phyloP scores from a whole-genome alignment of 1,284 basidiomycete genomes.

The Trichosporon sp. region DNA sequence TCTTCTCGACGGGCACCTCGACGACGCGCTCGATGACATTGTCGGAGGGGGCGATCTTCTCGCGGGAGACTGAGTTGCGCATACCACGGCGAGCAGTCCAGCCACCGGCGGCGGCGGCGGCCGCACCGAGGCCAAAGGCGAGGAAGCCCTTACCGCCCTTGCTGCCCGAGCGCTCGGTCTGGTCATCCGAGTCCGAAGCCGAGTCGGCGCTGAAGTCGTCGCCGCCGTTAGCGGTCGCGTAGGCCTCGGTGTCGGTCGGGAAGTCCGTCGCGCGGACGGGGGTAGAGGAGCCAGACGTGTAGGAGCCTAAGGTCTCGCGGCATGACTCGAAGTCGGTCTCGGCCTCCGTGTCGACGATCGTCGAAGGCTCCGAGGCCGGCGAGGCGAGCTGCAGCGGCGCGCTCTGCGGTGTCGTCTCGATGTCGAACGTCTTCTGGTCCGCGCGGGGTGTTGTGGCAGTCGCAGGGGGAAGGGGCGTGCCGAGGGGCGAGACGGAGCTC shows the following conservation, averaged over 20 bases:
- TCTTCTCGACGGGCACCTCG: constrained; percentile 40
- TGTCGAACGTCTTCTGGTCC: constrained; percentile 3
- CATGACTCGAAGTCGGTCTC: constrained; percentile 77
- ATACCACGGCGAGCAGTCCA: constrained; percentile 25
- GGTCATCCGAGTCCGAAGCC: constrained; percentile 57
- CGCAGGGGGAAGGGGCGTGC: not conserved
- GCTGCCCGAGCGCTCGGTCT: too few species aligned
- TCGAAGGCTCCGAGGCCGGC: constrained; percentile 23
- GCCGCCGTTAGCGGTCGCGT: constrained; percentile 37
- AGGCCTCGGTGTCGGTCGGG: constrained; percentile 38
- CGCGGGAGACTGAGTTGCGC: constrained; percentile 10
- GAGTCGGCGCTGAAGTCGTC: constrained; percentile 50
- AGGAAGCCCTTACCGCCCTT: constrained; percentile 1
- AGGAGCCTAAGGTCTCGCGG: constrained; percentile 61
- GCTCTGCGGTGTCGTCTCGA: constrained; percentile 33
- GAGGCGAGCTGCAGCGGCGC: constrained; percentile 28
- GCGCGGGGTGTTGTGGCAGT: not conserved
- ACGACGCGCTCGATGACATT: constrained; percentile 36
- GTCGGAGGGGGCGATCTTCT: constrained; percentile 29
- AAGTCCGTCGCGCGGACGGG: constrained; percentile 60
- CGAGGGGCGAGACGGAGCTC: constrained; percentile 5
- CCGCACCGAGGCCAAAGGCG: constrained; percentile 13
- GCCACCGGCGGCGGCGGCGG: constrained; percentile 23
- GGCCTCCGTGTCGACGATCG: constrained; percentile 51
- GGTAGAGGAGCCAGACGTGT: constrained; percentile 60